These are phyloP conservation scores for Saccharomycopsis amapae DNA, from an alignment of 805 yeast genomes.

Conservation along the genomic window DNA sequence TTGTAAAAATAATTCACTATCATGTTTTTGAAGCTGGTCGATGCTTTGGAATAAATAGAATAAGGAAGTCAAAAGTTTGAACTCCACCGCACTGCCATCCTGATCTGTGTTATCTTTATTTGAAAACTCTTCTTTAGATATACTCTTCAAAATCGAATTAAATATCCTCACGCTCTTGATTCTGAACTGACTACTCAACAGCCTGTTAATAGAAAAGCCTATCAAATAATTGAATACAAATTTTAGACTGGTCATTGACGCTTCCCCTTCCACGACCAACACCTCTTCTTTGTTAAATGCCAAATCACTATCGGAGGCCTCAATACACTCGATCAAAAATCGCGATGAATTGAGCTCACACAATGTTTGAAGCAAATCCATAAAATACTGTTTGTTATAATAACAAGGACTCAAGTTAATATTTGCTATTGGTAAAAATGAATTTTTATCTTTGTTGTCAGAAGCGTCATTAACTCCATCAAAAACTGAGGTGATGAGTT, in stretches of 20 bases:
- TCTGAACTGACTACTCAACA: conserved; percentile 38
- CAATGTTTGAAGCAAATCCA: conserved; percentile 47
- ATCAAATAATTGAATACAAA: conserved; percentile 40
- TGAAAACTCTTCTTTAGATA: conserved; percentile 13
- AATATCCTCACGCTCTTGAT: conserved; percentile 43
- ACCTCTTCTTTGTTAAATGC: conserved; percentile 17
- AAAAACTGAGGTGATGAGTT: conserved; percentile 11
- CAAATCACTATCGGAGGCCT: not conserved
- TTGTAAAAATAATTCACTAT: not conserved
- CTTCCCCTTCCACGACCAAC: conserved; percentile 24
- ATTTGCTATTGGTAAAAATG: conserved; percentile 10
- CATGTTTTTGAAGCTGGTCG: conserved; percentile 3
- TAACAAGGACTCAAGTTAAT: conserved; percentile 33
- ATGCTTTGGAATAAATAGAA: conserved; percentile 3
- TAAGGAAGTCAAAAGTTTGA: conserved; percentile 9
- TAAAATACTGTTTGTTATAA: conserved; percentile 48
- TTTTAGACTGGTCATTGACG: conserved; percentile 39
- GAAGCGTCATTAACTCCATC: conserved; percentile 25
- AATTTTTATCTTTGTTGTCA: conserved; percentile 8
- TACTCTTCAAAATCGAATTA: conserved; percentile 38
- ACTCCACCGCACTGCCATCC: conserved; percentile 11
- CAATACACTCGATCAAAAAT: conserved; percentile 32
- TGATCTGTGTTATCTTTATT: not conserved
- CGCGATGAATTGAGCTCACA: conserved; percentile 45
- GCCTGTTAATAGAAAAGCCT: conserved; percentile 38